Conservation (phyloP, 805 yeast species). For the Saccharomycopsis sp. region DNA sequence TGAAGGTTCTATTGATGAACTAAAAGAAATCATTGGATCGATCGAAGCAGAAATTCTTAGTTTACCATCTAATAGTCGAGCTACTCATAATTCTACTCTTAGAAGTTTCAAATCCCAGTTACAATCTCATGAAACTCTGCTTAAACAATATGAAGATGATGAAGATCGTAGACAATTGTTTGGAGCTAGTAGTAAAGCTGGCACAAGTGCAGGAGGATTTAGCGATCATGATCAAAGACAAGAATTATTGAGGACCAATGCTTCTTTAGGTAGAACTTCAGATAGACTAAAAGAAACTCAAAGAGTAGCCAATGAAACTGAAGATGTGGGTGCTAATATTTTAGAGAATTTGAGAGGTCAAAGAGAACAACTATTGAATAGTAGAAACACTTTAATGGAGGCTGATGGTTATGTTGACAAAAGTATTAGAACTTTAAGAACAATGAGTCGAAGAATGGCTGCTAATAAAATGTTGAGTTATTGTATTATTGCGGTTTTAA, state of each 20-base stretch:
- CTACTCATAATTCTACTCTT: constrained; percentile 62
- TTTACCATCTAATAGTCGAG: constrained; percentile 64
- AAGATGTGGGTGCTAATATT: constrained; percentile 81
- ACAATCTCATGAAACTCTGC: constrained; percentile 44
- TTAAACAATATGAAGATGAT: constrained; percentile 51
- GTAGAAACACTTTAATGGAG: constrained; percentile 76
- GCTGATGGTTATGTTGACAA: constrained; percentile 93
- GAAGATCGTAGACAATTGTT: constrained; percentile 66
- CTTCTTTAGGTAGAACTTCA: constrained; percentile 70
- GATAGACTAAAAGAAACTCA: constrained; percentile 82
- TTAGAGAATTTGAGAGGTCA: constrained; percentile 83
- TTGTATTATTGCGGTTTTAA: constrained; percentile 82
- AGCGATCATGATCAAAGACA: constrained; percentile 51
- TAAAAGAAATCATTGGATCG: constrained; percentile 69
- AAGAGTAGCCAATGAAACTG: constrained; percentile 87
- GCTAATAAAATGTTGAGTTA: constrained; percentile 85
- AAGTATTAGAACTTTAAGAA: constrained; percentile 71
- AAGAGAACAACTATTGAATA: constrained; percentile 80
- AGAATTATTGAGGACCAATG: constrained; percentile 65
- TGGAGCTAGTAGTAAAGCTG: constrained; percentile 34
- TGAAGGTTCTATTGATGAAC: constrained; percentile 68
- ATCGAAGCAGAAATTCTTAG: constrained; percentile 80
- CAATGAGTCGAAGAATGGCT: constrained; percentile 88
- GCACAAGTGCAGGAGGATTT: constrained; percentile 35
- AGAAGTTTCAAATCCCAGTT: constrained; percentile 57